phyloP scores from a whole-genome alignment of 73 alveolate species.

The Blepharisma stoltei region DNA sequence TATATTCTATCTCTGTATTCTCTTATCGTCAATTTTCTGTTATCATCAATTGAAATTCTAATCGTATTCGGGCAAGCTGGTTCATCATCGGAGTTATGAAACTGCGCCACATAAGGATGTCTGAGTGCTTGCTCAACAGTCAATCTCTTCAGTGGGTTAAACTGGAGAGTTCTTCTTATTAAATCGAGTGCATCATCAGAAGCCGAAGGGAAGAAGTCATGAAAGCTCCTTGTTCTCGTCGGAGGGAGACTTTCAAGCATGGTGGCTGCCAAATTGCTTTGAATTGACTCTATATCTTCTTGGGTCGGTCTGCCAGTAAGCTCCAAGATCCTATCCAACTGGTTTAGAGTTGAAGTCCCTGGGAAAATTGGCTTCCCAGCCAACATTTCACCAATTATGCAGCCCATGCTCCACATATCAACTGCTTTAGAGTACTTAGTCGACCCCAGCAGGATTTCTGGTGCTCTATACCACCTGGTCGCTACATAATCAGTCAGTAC shows the following conservation, averaged over 20 bases:
- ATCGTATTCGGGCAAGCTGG: slow-evolving; percentile 72
- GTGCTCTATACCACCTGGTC: slow-evolving; percentile 96
- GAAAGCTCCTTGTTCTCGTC: slow-evolving; percentile 37
- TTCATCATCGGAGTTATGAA: slow-evolving; percentile 83
- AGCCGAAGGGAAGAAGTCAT: slow-evolving; percentile 46
- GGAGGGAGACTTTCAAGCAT: slow-evolving; percentile 42
- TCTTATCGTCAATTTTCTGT: slow-evolving; percentile 59
- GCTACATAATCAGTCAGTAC: slow-evolving; percentile 91
- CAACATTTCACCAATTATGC: slow-evolving; percentile 75
- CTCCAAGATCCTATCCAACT: slow-evolving; percentile 56
- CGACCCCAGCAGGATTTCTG: slow-evolving; percentile 84
- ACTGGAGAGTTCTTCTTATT: slow-evolving; percentile 45
- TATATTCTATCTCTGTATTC: slow-evolving; percentile 67
- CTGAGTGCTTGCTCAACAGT: slow-evolving; percentile 79
- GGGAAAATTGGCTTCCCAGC: slow-evolving; percentile 68
- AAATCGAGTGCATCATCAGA: slow-evolving; percentile 57
- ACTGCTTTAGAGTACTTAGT: slow-evolving; percentile 84
- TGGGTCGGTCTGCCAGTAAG: slow-evolving; percentile 57
- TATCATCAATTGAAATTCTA: slow-evolving; percentile 75
- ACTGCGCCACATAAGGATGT: slow-evolving; percentile 84
- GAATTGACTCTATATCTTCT: slow-evolving; percentile 57
- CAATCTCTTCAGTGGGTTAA: slow-evolving; percentile 74
- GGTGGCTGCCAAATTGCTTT: slow-evolving; percentile 48
- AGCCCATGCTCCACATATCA: slow-evolving; percentile 95
- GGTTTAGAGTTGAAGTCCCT: slow-evolving; percentile 65